Base-by-base conservation (phyloP, 768 basidiomycete genomes). In the Tremella fuciformis region DNA sequence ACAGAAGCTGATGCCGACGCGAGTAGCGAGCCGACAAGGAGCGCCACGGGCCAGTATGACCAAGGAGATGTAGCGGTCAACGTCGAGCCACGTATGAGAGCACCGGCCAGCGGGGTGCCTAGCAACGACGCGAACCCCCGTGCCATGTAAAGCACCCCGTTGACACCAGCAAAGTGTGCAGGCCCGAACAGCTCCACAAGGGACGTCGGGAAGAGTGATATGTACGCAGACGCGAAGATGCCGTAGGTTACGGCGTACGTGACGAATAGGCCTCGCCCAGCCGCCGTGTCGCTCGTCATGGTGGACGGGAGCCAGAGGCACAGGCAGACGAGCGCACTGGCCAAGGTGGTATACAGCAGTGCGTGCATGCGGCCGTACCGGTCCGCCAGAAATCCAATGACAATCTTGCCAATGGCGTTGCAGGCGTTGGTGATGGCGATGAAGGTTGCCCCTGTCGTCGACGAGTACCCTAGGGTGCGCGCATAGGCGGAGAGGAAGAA, bases 381-480 rank as follows among this genome's bases (percentile, higher is more conserved):
- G 40, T 69, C 67, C 9, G 67, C 67, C 13, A 66, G 19, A n/a
- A 56, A 47, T 18, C 67, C 67, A 26, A 66, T 52, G 46, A 55
- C 46, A 39, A 69, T 64, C 53, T 69, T 69, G 47, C 67, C 65
- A 22, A 65, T 55, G 8, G 67, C 67, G 53, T 64, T 67, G 42
- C 58, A 60, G 24, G 63, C 67, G 48, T 69, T 69, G 53, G 40
- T 60, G 55, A 67, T 50, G 11, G 65, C 65, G 41, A 67, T 67
- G 34, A 67, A 59, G 47, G 53, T 66, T 2, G 65, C 64, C 18
- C 65, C 65, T 7, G 54, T 19, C 16, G 37, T 50, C 8, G 59
- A 8, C 21, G 37, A 50, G 52, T 24, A 62, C 6, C 56, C 60
- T 1, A 67, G 38, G 11, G 54, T 66, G 8, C 58, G 48, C 13